Base-by-base conservation (phyloP, 2,329 filamentous ascomycete species). In the Neophaeococcomyces aloes region DNA sequence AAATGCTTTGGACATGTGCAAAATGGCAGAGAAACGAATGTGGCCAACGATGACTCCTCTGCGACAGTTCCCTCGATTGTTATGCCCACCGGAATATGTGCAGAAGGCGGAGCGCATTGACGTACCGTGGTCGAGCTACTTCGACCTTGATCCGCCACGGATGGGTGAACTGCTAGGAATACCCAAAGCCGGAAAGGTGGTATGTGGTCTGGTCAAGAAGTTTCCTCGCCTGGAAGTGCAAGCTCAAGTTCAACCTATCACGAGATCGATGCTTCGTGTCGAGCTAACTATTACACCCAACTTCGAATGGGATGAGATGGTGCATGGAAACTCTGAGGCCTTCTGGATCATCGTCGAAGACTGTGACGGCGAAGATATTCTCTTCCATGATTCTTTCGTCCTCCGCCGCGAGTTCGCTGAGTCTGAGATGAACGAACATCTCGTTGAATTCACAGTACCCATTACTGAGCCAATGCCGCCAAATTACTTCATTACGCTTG, bases 1-100 rank as follows among this genome's bases (percentile, higher is more conserved):
- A 67, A 86, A 83, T 49, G 88, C 91, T 0, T 71, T 98, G 32
- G 86, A 94, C 56, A 74, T 98, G 42, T 98, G 93, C 68, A 98
- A 98, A 69, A 96, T 94, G 86, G 91, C 89, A 0, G 91, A 98
- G 69, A 94, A 94, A 72, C 78, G 93, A 38, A 98, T 98, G 93
- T 98, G 91, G 91, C 88, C 89, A 11, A 96, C 89, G 4, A 98
- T 96, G 91, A 86, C 86, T 29, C 91, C 93, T 8, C 71, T 98
- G 25, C 79, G 91, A 42, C 91, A 98, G 58, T 98, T 98, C 59
- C 77, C 83, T 3, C 17, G 39, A 27, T 25, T 30, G 19, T 68
- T 70, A 30, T 94, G 87, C 58, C 79, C 88, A 2, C 72, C 79
- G 31, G 89, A 96, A 46, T 85, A 96, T 42, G 70, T 96, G 38